These are phyloP conservation scores for Geotrichum fermentans DNA, from an alignment of 1,139 yeast genomes.

Conservation along the genomic window DNA sequence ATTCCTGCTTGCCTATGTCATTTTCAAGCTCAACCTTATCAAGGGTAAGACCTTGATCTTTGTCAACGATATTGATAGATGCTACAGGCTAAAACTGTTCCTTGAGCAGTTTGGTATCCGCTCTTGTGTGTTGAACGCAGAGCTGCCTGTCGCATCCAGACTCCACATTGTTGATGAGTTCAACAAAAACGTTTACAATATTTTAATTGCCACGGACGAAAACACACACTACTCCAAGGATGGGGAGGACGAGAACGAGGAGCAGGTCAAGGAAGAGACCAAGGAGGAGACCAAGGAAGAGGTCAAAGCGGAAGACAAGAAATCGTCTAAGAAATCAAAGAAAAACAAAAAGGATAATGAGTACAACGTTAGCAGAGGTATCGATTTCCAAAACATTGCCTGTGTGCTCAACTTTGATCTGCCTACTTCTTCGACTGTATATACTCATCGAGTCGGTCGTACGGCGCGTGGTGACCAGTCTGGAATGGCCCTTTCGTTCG, in stretches of 20 bases:
- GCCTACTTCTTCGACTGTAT: constrained; percentile 84
- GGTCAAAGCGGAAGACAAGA: constrained; percentile 25
- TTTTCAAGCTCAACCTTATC: constrained; percentile 79
- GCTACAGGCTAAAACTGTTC: constrained; percentile 84
- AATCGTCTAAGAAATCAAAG: constrained; percentile 24
- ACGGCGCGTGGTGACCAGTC: constrained; percentile 97
- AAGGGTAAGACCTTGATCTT: constrained; percentile 88
- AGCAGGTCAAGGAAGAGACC: constrained; percentile 31
- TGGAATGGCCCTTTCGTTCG: constrained; percentile 93
- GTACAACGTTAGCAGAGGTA: constrained; percentile 94
- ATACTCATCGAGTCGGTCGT: constrained; percentile 93
- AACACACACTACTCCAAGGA: constrained; percentile 48
- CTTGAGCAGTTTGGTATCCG: constrained; percentile 92
- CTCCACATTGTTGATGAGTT: constrained; percentile 93
- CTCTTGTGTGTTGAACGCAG: constrained; percentile 85
- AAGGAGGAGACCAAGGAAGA: constrained; percentile 27
- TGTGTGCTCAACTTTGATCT: constrained; percentile 94
- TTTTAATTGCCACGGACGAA: constrained; percentile 94
- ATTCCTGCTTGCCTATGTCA: constrained; percentile 82
- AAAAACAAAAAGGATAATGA: constrained; percentile 45
- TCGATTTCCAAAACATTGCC: constrained; percentile 92
- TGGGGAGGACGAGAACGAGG: constrained; percentile 46
- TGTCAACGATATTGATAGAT: constrained; percentile 93
- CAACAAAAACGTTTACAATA: constrained; percentile 79
- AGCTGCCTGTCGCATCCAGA: constrained; percentile 87